phyloP scores from a whole-genome alignment of 352 stramenopile species.

The Aphanomyces invadans region DNA sequence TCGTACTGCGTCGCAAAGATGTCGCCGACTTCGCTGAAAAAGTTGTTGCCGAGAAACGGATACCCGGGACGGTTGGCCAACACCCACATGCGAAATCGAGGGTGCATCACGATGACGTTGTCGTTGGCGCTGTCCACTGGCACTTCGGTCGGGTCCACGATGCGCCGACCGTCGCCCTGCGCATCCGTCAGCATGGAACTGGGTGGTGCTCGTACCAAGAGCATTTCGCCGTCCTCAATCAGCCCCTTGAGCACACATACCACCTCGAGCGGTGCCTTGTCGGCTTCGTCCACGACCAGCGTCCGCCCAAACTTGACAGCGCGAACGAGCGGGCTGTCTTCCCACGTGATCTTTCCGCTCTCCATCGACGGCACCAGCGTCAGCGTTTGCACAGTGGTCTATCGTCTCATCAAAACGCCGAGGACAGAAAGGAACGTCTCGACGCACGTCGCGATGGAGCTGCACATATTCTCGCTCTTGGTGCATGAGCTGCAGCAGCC shows the following conservation, averaged over 20 bases:
- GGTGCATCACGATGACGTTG: constrained; percentile 86
- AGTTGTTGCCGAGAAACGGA: constrained; percentile 96
- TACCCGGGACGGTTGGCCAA: constrained; percentile 94
- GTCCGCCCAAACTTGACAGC: constrained; percentile 87
- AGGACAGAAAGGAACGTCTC: not conserved
- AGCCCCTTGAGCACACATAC: constrained; percentile 93
- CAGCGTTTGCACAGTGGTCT: constrained; percentile 92
- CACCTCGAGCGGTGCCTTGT: constrained; percentile 95
- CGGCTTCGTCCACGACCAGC: constrained; percentile 93
- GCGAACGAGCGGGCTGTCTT: constrained; percentile 92
- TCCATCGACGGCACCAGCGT: constrained; percentile 84
- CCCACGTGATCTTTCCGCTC: constrained; percentile 84
- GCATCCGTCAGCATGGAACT: too few species aligned
- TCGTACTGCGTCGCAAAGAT: constrained; percentile 87
- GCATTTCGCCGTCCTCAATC: constrained; percentile 94
- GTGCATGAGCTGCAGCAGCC: constrained; percentile 82
- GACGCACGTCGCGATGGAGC: constrained; percentile 89
- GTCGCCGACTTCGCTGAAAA: constrained; percentile 91
- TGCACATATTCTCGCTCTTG: constrained; percentile 96
- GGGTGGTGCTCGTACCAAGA: too few species aligned
- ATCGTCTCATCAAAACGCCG: constrained; percentile 7
- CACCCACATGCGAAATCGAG: constrained; percentile 90
- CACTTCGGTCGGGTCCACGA: constrained; percentile 67
- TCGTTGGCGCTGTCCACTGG: constrained; percentile 48
- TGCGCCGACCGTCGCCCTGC: constrained; percentile 84